A percentile compares a stretch with the other conserved stretches of the same genome.
Conservation (phyloP, 225 moss, liverwort and hornwort genomes). For the Ulota crispa region DNA sequence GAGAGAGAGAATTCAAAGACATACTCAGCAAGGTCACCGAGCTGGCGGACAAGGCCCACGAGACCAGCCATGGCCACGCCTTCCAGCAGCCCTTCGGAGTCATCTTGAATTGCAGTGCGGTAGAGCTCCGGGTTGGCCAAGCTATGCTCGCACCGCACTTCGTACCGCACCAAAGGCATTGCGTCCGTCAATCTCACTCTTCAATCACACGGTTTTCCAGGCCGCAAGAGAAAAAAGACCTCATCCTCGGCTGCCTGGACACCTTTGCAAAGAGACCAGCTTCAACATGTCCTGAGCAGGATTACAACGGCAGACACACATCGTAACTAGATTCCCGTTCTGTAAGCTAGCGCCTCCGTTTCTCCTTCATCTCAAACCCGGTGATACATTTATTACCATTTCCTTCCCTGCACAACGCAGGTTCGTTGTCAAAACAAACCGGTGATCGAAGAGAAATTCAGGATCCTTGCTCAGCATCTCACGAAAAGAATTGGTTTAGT, state of each 20-base stretch:
- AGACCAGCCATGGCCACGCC: conserved; percentile 98
- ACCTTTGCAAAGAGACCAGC: conserved; percentile 16
- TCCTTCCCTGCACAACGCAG: neutral
- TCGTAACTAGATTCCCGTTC: neutral
- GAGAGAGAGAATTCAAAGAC: conserved; percentile 18
- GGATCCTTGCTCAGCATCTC: neutral
- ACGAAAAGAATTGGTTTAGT: neutral
- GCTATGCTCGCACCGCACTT: conserved; percentile 96
- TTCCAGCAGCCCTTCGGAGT: conserved; percentile 87
- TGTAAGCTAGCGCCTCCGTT: conserved; percentile 5
- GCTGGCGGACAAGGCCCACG: conserved; percentile 94
- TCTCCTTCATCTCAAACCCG: conserved; percentile 23
- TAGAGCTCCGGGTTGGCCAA: conserved; percentile 94
- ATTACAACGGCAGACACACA: conserved; percentile 3
- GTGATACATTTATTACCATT: neutral
- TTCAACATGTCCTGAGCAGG: conserved; percentile 4
- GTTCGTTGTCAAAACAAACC: conserved; percentile 6
- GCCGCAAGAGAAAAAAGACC: neutral
- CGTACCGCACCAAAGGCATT: conserved; percentile 97
- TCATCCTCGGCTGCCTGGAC: conserved; percentile 21
- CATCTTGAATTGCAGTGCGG: conserved; percentile 73
- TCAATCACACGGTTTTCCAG: conserved; percentile 1
- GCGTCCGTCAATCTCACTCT: conserved; percentile 23
- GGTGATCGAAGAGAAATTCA: neutral
- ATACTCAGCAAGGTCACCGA: conserved; percentile 97